These are phyloP conservation scores for Chaetomium olivaceum DNA, from an alignment of 2,329 filamentous ascomycete species.

Conservation along the genomic window DNA sequence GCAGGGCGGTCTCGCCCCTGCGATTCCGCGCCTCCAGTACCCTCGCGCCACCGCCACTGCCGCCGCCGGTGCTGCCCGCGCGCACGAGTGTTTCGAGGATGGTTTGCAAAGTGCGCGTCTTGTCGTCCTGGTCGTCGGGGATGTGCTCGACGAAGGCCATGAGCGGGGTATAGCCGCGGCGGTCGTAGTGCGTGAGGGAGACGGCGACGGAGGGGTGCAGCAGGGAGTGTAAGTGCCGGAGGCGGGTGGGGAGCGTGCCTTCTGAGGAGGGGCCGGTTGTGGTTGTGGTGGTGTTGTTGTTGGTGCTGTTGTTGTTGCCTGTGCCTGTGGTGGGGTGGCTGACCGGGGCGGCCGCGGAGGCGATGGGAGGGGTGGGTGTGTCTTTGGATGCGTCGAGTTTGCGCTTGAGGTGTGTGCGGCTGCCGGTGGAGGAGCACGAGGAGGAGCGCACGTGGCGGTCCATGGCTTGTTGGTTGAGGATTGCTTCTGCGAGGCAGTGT, in stretches of 20 bases:
- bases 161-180: constrained; percentile 53
- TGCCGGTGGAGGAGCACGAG: constrained; percentile 31
- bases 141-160: constrained; percentile 56
- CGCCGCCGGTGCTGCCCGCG: constrained; percentile 25
- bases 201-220: constrained; percentile 44
- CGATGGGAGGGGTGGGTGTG: not conserved
- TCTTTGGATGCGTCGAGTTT: constrained; percentile 38
- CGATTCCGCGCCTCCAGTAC: constrained; percentile 53
- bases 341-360: not conserved
- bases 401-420: constrained; percentile 40
- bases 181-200: constrained; percentile 56
- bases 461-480: constrained; percentile 44
- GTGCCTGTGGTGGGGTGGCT: not conserved
- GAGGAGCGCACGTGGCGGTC: constrained; percentile 36
- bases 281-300: constrained; percentile 9
- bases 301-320: too few species aligned
- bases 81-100: constrained; percentile 49
- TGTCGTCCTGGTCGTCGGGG: constrained; percentile 53
- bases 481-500: constrained; percentile 58
- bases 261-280: constrained; percentile 22
- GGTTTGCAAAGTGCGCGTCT: constrained; percentile 44
- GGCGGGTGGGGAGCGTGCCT: constrained; percentile 31
- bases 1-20: constrained; percentile 56
- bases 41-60: too few species aligned
- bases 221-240: constrained; percentile 35